Percentiles rank a stretch among this genome's conserved stretches.
Conservation (phyloP, 805 yeast species). For the Alloascoidea hylecoeti region DNA sequence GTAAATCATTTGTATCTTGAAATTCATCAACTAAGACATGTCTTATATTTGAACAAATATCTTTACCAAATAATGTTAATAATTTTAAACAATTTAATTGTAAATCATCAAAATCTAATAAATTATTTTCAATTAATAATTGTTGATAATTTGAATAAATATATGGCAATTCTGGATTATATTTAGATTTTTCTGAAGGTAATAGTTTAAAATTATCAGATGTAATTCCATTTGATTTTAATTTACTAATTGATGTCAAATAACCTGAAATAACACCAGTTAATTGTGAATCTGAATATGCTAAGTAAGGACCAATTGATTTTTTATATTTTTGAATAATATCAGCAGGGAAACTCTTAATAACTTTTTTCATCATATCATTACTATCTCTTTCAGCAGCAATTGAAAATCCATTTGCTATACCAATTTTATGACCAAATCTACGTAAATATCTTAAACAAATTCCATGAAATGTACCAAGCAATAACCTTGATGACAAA, state of each 20-base stretch:
- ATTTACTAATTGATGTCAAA: neutral
- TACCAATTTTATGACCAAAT: constrained; percentile 37
- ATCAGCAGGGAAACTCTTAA: constrained; percentile 18
- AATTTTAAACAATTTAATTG: constrained; percentile 40
- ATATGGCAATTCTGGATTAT: constrained; percentile 5
- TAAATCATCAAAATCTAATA: constrained; percentile 78
- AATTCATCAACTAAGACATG: constrained; percentile 89
- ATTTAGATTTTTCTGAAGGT: neutral
- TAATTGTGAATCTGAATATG: constrained; percentile 2
- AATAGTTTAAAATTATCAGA: constrained; percentile 1
- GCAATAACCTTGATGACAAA: constrained; percentile 30
- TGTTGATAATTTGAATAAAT: constrained; percentile 42
- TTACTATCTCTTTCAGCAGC: constrained; percentile 53
- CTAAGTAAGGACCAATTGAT: constrained; percentile 2
- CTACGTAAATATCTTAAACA: constrained; percentile 45
- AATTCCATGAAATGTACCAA: constrained; percentile 88
- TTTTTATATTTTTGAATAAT: constrained; percentile 18
- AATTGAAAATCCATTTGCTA: constrained; percentile 29
- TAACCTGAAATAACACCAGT: neutral
- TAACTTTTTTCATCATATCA: constrained; percentile 28
- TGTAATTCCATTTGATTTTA: constrained; percentile 8
- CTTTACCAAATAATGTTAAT: constrained; percentile 26
- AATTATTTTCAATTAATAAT: constrained; percentile 22
- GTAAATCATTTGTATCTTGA: constrained; percentile 80
- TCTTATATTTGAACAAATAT: constrained; percentile 29